These are phyloP conservation scores for Wickerhamomyces ciferrii DNA, from an alignment of 805 yeast genomes.

Conservation along the genomic window DNA sequence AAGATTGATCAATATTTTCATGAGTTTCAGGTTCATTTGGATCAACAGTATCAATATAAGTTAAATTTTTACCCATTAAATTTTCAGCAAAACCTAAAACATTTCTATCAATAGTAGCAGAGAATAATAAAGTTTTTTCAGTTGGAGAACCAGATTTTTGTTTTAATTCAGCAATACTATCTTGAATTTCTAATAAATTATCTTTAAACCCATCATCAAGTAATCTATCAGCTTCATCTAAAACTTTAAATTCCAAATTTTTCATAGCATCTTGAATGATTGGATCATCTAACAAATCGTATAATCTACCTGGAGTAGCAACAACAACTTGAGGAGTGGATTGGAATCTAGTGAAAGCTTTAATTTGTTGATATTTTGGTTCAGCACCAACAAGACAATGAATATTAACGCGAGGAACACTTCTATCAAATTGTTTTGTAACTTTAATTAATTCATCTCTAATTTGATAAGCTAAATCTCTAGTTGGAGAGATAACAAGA, in stretches of 20 bases:
- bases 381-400: constrained; percentile 68
- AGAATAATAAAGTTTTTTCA: constrained; percentile 66
- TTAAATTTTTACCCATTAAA: constrained; percentile 50
- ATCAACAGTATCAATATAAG: constrained; percentile 69
- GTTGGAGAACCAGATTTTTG: constrained; percentile 22
- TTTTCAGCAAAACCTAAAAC: constrained; percentile 62
- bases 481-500: constrained; percentile 79
- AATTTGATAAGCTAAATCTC: constrained; percentile 86
- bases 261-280: constrained; percentile 40
- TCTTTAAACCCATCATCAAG: constrained; percentile 76
- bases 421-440: constrained; percentile 23
- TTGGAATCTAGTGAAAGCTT: constrained; percentile 23
- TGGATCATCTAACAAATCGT: constrained; percentile 50
- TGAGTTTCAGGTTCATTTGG: constrained; percentile 73
- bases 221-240: constrained; percentile 90
- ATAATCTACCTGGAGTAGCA: constrained; percentile 86
- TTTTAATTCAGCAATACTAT: constrained; percentile 34
- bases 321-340: constrained; percentile 58
- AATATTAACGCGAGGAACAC: constrained; percentile 26
- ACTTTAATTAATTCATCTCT: constrained; percentile 56
- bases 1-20: constrained; percentile 67
- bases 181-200: constrained; percentile 55
- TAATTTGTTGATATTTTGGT: constrained; percentile 32
- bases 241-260: constrained; percentile 56
- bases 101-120: constrained; percentile 78